Evolutionary conservation across 257 asterid genomes (phyloP).

Genomic region (Mentha longifolia): DNA sequence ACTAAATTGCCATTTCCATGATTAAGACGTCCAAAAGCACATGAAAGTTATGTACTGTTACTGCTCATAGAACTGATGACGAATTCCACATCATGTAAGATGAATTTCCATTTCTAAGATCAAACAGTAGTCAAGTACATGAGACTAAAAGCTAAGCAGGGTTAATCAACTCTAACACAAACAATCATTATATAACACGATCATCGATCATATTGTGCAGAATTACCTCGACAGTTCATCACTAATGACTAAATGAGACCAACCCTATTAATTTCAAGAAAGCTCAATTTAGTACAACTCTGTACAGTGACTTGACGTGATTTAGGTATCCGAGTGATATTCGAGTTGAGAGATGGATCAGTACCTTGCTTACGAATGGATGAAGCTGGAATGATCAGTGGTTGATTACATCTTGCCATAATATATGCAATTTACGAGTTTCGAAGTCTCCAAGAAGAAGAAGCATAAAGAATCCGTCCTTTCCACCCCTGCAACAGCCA

Average conservation of each 20-base stretch:
- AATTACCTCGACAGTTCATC: not conserved
- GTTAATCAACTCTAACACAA: not conserved
- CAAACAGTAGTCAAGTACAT: not conserved
- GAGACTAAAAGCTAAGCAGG: not conserved
- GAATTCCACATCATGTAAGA: not conserved
- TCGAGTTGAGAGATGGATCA: slow-evolving; percentile 1
- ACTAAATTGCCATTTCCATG: slow-evolving; percentile 11
- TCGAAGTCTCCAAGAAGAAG: slow-evolving; percentile 48
- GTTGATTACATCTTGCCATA: slow-evolving; percentile 9
- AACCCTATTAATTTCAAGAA: not conserved
- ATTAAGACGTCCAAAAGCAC: not conserved
- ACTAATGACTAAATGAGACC: not conserved
- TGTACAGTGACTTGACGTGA: not conserved
- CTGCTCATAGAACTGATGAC: not conserved
- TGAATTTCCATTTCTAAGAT: not conserved
- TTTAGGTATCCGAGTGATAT: not conserved
- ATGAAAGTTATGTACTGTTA: not conserved
- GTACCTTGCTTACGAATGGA: slow-evolving; percentile 16
- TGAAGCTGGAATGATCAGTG: not conserved
- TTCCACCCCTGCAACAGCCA: slow-evolving; percentile 68
- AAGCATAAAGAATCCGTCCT: slow-evolving; percentile 46
- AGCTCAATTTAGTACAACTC: not conserved
- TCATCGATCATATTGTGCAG: not conserved
- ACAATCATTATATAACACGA: not conserved
- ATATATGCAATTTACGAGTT: not conserved